Conservation (phyloP, 495 filamentous ascomycete species). For the Aspergillus coremiiformis region DNA sequence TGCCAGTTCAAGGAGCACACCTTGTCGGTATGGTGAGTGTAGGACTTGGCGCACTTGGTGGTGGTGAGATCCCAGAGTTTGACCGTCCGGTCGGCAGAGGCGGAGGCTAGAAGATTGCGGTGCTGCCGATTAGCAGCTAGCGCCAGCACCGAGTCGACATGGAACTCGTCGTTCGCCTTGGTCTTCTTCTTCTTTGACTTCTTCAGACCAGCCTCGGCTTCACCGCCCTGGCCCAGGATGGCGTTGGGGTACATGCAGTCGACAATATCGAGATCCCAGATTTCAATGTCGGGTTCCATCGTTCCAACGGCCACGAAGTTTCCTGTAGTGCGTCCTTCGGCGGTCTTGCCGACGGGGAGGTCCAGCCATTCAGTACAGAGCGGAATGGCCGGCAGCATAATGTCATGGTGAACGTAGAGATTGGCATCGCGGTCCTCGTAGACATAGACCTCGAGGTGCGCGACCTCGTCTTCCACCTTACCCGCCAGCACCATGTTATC, state of each 20-base stretch:
- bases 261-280: slow-evolving; percentile 93
- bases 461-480: slow-evolving; percentile 93
- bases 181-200: slow-evolving; percentile 79
- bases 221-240: slow-evolving; percentile 80
- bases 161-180: slow-evolving; percentile 84
- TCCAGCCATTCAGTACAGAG: slow-evolving; percentile 94
- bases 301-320: slow-evolving; percentile 95
- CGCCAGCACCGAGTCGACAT: slow-evolving; percentile 87
- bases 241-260: slow-evolving; percentile 98
- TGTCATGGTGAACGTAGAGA: slow-evolving; percentile 98
- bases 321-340: slow-evolving; percentile 48
- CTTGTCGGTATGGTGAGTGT: slow-evolving; percentile 86
- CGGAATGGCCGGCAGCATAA: slow-evolving; percentile 96
- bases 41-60: slow-evolving; percentile 86
- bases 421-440: slow-evolving; percentile 94
- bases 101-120: slow-evolving; percentile 89
- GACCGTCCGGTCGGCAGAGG: slow-evolving; percentile 90
- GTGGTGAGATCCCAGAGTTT: slow-evolving; percentile 97
- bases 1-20: slow-evolving; percentile 95
- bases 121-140: slow-evolving; percentile 88
- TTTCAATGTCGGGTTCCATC: slow-evolving; percentile 96
- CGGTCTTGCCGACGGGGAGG: slow-evolving; percentile 66
- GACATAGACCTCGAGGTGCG: slow-evolving; percentile 93
- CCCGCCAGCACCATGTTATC: slow-evolving; percentile 89
- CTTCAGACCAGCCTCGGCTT: slow-evolving; percentile 37